Base-by-base conservation (phyloP, 2,329 filamentous ascomycete genomes). In the Fusarium nodosum region DNA sequence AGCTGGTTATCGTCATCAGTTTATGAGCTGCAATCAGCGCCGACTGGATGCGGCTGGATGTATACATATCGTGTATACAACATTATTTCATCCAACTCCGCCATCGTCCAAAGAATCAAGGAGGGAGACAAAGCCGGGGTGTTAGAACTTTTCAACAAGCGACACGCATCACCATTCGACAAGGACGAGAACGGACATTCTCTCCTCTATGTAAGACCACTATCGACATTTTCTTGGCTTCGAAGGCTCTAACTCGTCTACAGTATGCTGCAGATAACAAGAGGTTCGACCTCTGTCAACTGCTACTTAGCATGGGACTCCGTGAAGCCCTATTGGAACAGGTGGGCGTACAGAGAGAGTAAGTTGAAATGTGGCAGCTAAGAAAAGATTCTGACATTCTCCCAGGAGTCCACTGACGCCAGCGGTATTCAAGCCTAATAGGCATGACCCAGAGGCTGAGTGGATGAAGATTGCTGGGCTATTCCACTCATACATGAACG, bases 81-180 rank as follows among this genome's bases (percentile, higher is more conserved):
- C 3, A 42, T 75, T 1, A 45, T 76, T 1, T 46, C 73, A 0
- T 7, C 15, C 0, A 3, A 71, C 0, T 67, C 71, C 1, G 64
- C 75, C 2, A 55, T 77, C 5, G 51, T 77, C 0, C 18, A 16
- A 1, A 65, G 6, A 6, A 50, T 75, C 3, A 0, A 3, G 1
- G 10, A 18, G 0, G 75, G 75, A 3, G 74, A 77, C 2, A 55
- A 16, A 3, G 8, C 4, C 11, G 69, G 75, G 0, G 60, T 76
- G 6, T n/a, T 69, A 3, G 46, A 76, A 7, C 56, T 77, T 3
- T 75, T 77, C 22, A 41, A 9, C 1, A 24, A 13, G 0, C 65
- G 63, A 4, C 8, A 68, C 26, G 75, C 75, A 13, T 76, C 75
- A 0, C 74, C 72, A 0, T 77, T 73, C 18, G 75, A 77, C n/a